Conservation (phyloP, 768 basidiomycete species). For the Trametes coccinea region DNA sequence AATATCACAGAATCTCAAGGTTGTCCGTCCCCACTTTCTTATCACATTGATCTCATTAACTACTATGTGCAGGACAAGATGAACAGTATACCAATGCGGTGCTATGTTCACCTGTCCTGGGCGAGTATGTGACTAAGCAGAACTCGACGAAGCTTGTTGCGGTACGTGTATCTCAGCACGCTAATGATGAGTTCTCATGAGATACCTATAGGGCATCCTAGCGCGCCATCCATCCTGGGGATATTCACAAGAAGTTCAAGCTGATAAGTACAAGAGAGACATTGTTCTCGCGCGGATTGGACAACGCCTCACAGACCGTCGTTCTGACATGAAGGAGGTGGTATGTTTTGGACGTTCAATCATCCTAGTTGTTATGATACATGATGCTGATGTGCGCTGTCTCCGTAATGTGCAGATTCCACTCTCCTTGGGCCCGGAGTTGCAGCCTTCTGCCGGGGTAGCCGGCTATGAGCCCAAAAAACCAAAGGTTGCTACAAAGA, state of each 20-base stretch:
- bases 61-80: not conserved
- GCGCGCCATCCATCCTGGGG: slow-evolving; percentile 2
- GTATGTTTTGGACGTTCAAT: not conserved
- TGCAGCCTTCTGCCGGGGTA: not conserved
- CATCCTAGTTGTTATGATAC: not conserved
- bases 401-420: not conserved
- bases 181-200: too few species aligned
- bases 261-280: slow-evolving; percentile 2
- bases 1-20: not conserved
- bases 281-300: not conserved
- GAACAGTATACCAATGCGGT: not conserved
- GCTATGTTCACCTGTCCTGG: not conserved
- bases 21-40: not conserved
- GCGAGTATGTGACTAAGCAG: not conserved
- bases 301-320: not conserved
- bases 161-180: not conserved
- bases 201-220: not conserved
- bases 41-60: not conserved
- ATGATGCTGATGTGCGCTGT: not conserved
- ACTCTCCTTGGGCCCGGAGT: not conserved
- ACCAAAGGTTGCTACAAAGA: not conserved
- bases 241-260: not conserved
- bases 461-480: not conserved
- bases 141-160: not conserved
- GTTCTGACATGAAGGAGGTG: not conserved